Conservation (phyloP, 164 flowering plant genomes). For the Platanus orientalis region DNA sequence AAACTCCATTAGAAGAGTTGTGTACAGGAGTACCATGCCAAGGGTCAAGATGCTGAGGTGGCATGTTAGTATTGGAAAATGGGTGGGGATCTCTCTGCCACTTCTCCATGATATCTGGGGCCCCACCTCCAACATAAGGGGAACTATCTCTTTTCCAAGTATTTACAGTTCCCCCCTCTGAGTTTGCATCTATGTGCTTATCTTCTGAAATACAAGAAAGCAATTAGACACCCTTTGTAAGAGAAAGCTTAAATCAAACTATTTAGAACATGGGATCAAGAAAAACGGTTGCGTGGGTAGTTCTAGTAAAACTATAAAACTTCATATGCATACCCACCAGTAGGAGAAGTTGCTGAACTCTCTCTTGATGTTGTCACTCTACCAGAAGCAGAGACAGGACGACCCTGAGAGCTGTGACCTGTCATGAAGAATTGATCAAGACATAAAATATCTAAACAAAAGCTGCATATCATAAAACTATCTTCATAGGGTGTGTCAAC, state of each 20-base stretch:
- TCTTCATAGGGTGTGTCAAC: no score
- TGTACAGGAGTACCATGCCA: constrained; percentile 72
- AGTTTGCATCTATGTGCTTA: constrained; percentile 31
- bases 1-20: constrained; percentile 63
- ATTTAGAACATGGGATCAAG: neutral
- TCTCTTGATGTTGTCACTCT: constrained; percentile 28
- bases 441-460: constrained; percentile 8
- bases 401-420: constrained; percentile 50
- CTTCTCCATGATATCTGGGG: constrained; percentile 50
- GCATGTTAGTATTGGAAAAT: constrained; percentile 45
- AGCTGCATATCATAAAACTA: neutral
- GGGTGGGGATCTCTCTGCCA: constrained; percentile 67
- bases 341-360: constrained; percentile 26
- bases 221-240: neutral
- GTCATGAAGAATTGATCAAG: constrained; percentile 15
- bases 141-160: constrained; percentile 57
- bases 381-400: constrained; percentile 64
- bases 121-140: constrained; percentile 42
- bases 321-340: constrained; percentile 33
- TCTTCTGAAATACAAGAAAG: constrained; percentile 31
- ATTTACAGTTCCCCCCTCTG: constrained; percentile 30
- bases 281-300: neutral
- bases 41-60: constrained; percentile 60
- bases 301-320: no score
- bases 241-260: neutral